phyloP scores from a whole-genome alignment of 306 rosid species.

The Inga leiocalycina region DNA sequence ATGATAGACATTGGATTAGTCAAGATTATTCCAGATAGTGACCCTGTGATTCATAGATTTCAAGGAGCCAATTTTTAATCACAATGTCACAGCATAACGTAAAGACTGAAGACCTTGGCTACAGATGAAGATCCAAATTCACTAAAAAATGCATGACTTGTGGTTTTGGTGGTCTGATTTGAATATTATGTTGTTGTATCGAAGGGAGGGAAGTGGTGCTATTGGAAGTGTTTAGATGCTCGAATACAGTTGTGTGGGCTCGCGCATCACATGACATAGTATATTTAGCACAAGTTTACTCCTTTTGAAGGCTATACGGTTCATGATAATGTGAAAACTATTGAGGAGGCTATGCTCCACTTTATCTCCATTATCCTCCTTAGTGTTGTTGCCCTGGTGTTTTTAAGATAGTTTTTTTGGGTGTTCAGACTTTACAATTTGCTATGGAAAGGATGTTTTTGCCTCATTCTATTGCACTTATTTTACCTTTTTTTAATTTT shows the following conservation, averaged over 20 bases:
- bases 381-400: constrained; percentile 27
- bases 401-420: neutral
- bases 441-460: constrained; percentile 17
- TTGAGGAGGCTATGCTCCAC: constrained; percentile 31
- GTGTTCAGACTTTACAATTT: constrained; percentile 18
- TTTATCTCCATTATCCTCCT: constrained; percentile 11
- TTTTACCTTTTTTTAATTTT: neutral
- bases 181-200: neutral
- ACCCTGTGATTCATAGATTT: neutral
- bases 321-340: constrained; percentile 21
- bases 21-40: neutral
- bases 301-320: constrained; percentile 30
- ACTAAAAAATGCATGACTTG: neutral
- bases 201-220: constrained; percentile 24
- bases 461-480: constrained; percentile 10
- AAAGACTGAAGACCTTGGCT: neutral
- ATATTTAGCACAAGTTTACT: neutral
- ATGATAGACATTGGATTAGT: neutral
- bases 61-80: neutral
- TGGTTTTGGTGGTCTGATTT: neutral
- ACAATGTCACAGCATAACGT: neutral
- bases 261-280: neutral
- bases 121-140: neutral
- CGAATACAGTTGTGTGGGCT: constrained; percentile 16
- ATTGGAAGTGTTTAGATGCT: constrained; percentile 34